Conservation (phyloP, 2,329 filamentous ascomycete species). For the Xylaria sp. region DNA sequence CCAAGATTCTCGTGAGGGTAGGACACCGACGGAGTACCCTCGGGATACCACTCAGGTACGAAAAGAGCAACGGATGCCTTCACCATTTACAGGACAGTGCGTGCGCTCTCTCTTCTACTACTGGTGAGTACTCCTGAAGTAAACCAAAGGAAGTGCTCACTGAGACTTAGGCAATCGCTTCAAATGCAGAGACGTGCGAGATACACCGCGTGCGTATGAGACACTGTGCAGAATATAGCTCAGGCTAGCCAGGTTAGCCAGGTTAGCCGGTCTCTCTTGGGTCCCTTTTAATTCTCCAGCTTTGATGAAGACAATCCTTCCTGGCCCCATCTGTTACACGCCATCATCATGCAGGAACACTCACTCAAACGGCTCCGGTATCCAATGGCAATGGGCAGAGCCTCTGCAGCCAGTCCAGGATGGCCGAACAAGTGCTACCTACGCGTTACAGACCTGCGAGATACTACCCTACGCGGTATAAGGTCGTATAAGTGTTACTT, state of each 20-base stretch:
- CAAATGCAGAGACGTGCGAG: no score
- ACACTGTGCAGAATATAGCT: not conserved
- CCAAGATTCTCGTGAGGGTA: no score
- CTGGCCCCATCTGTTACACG: conserved; percentile 8
- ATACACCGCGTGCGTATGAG: not conserved
- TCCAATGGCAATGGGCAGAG: not conserved
- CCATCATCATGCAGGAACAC: conserved; percentile 10
- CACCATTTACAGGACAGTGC: no score
- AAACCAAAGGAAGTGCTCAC: no score
- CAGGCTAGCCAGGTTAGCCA: not conserved
- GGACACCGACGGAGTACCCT: no score
- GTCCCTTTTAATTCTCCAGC: not conserved
- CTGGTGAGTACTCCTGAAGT: not conserved
- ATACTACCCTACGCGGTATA: not conserved
- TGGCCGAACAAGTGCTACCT: not conserved
- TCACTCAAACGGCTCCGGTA: not conserved
- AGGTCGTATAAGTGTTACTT: not conserved
- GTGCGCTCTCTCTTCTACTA: not conserved
- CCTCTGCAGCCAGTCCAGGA: not conserved
- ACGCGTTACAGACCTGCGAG: not conserved
- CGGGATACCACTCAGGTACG: no score
- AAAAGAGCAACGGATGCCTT: no score
- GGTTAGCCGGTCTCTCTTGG: not conserved
- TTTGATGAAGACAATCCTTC: not conserved
- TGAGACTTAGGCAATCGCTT: no score